Evolutionary conservation across 768 basidiomycete species (phyloP).

Genomic region (Agrocybe praecox): DNA sequence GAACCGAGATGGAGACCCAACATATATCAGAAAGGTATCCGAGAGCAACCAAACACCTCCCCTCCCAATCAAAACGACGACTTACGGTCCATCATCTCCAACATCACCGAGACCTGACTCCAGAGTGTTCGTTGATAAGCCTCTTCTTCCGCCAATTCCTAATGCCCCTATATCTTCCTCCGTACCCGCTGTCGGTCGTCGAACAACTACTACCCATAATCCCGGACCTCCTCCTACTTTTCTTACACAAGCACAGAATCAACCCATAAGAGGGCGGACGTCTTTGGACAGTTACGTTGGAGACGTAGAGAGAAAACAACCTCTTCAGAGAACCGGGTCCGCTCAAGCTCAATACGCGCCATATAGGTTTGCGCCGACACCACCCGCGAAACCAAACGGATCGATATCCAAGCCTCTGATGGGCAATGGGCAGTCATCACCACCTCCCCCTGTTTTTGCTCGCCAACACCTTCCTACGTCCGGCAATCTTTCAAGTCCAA

Average conservation of each 20-base stretch:
- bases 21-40: slow-evolving; percentile 8
- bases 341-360: slow-evolving; percentile 13
- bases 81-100: neutral
- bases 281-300: slow-evolving; percentile 15
- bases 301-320: slow-evolving; percentile 20
- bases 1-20: slow-evolving; percentile 15
- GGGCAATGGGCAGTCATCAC: slow-evolving; percentile 7
- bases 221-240: slow-evolving; percentile 18
- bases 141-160: slow-evolving; percentile 22
- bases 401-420: slow-evolving; percentile 9
- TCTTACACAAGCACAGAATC: slow-evolving; percentile 3
- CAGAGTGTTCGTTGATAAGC: slow-evolving; percentile 26
- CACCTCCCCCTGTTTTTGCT: slow-evolving; percentile 5
- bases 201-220: slow-evolving; percentile 8
- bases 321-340: slow-evolving; percentile 17
- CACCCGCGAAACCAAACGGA: slow-evolving; percentile 17
- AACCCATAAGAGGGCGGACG: slow-evolving; percentile 12
- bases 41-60: slow-evolving; percentile 4
- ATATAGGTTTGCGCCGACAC: slow-evolving; percentile 12
- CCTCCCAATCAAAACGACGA: neutral
- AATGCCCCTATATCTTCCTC: slow-evolving; percentile 14
- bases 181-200: slow-evolving; percentile 7
- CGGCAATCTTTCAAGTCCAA: slow-evolving; percentile 9
- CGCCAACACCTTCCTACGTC: slow-evolving; percentile 12
- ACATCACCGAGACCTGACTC: slow-evolving; percentile 15